These are phyloP conservation scores for Sordariomycetes sp. DNA, from an alignment of 2,329 filamentous ascomycete genomes.

Conservation along the genomic window DNA sequence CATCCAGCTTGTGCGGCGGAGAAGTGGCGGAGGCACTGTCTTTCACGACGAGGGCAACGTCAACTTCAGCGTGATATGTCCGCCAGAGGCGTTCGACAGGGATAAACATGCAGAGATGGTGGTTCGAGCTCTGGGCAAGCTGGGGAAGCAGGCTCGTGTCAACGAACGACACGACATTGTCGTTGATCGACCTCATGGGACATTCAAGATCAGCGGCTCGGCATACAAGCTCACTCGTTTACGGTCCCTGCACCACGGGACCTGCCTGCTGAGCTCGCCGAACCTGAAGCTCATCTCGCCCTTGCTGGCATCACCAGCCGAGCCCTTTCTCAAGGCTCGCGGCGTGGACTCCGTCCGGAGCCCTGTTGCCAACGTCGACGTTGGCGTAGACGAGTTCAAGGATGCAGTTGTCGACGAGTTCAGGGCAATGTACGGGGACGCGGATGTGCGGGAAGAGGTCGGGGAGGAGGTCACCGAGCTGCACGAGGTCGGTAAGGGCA, in stretches of 20 bases:
- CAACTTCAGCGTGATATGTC: constrained; percentile 89
- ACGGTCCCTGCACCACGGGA: constrained; percentile 85
- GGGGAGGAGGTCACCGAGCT: constrained; percentile 35
- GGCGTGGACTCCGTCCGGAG: constrained; percentile 91
- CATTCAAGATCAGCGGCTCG: constrained; percentile 82
- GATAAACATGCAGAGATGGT: constrained; percentile 91
- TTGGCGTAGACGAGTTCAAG: constrained; percentile 31
- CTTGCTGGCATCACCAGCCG: constrained; percentile 71
- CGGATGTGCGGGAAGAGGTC: constrained; percentile 11
- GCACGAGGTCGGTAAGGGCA: constrained; percentile 33
- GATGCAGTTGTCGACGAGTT: constrained; percentile 58
- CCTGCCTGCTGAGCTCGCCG: constrained; percentile 70
- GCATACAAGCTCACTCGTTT: constrained; percentile 85
- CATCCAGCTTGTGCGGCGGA: constrained; percentile 63
- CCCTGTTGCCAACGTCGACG: constrained; percentile 67
- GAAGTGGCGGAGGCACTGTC: constrained; percentile 85
- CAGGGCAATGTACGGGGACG: constrained; percentile 48
- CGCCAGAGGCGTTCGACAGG: constrained; percentile 66
- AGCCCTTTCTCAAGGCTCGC: constrained; percentile 65
- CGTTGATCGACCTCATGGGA: constrained; percentile 36
- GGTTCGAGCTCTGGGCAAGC: constrained; percentile 61
- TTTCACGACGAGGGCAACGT: constrained; percentile 91
- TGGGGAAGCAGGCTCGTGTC: constrained; percentile 59
- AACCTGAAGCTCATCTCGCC: constrained; percentile 61
- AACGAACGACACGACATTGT: constrained; percentile 94